A percentile compares a stretch with the other conserved stretches of the same genome.
phyloP scores from a whole-genome alignment of 768 basidiomycete species.

The Russula sp. region DNA sequence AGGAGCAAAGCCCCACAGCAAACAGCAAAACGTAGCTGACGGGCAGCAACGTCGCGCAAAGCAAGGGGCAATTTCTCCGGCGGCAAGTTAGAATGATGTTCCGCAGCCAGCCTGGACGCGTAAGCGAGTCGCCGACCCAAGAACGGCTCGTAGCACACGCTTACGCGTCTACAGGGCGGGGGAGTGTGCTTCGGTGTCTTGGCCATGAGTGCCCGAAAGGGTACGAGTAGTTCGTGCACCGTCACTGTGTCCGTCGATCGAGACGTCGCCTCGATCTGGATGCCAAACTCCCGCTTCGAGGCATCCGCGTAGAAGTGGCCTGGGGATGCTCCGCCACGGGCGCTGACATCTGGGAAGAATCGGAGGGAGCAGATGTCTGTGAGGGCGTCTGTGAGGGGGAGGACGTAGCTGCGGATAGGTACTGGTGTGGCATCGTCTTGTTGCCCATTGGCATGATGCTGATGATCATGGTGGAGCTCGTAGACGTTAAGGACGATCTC shows the following conservation, averaged over 20 bases:
- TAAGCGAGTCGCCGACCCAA: slow-evolving; percentile 8
- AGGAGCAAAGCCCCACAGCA: slow-evolving; percentile 12
- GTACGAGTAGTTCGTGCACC: slow-evolving; percentile 9
- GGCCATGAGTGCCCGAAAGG: slow-evolving; percentile 3
- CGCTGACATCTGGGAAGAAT: slow-evolving; percentile 15
- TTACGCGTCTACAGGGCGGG: not conserved
- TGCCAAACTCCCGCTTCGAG: not conserved
- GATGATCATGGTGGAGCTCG: not conserved
- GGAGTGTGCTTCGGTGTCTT: not conserved
- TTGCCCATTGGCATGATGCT: not conserved
- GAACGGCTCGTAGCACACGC: not conserved
- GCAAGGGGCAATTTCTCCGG: slow-evolving; percentile 2
- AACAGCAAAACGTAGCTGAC: slow-evolving; percentile 1
- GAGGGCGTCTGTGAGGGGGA: slow-evolving; percentile 6
- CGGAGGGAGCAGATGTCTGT: not conserved
- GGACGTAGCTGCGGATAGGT: not conserved
- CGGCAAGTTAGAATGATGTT: not conserved
- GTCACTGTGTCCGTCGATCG: not conserved
- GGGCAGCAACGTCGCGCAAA: not conserved
- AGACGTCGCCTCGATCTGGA: slow-evolving; percentile 9
- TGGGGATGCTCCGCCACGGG: slow-evolving; percentile 2
- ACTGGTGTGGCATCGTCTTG: not conserved
- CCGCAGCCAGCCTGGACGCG: slow-evolving; percentile 2
- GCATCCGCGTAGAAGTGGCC: slow-evolving; percentile 15
- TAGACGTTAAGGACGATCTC: slow-evolving; percentile 9